Percentiles rank a stretch among this genome's conserved stretches.
Evolutionary conservation across 495 filamentous ascomycete species (phyloP).

Genomic region (Thermothielavioides terrestris): DNA sequence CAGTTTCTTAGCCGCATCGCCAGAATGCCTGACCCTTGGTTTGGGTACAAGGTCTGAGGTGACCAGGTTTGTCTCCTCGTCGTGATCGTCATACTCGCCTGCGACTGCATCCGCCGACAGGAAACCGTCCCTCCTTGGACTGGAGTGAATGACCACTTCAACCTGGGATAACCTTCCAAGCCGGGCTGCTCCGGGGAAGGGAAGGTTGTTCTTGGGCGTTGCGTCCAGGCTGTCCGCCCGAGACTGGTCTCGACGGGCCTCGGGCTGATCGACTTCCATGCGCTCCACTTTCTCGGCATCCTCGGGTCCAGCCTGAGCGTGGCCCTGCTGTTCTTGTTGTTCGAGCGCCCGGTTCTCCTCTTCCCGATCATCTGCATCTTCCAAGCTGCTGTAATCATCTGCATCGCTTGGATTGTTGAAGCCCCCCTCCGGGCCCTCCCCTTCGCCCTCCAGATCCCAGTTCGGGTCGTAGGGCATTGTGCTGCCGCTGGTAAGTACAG

Average conservation of each 20-base stretch:
- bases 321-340: neutral
- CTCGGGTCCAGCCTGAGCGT: neutral
- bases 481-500: neutral
- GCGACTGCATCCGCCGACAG: neutral
- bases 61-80: neutral
- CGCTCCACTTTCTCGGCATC: neutral
- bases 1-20: neutral
- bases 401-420: neutral
- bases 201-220: neutral
- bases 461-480: conserved; percentile 18
- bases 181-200: neutral
- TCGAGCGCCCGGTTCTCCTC: neutral
- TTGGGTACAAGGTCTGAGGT: conserved; percentile 4
- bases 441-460: neutral
- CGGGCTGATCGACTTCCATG: neutral
- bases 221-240: neutral
- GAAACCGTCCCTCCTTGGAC: neutral
- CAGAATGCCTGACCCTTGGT: neutral
- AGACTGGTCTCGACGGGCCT: neutral
- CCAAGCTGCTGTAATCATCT: neutral
- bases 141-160: conserved; percentile 10
- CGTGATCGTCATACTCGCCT: neutral
- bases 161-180: neutral
- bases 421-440: too few species aligned
- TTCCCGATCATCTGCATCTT: neutral